These are phyloP conservation scores for Cordyceps pruinosa DNA, from an alignment of 2,329 filamentous ascomycete species.

Conservation along the genomic window DNA sequence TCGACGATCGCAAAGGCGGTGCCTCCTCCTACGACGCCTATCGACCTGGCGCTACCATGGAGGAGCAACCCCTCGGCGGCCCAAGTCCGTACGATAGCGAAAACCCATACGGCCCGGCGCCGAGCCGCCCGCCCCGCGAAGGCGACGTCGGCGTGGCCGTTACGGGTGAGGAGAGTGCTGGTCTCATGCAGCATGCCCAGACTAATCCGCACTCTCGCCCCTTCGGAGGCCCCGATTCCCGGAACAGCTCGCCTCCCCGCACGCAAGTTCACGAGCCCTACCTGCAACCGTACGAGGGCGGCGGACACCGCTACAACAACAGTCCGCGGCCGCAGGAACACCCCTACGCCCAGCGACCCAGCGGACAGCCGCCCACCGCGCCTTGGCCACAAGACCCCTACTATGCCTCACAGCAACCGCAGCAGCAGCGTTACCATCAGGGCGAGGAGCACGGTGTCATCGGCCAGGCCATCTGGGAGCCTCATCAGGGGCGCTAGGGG, in stretches of 20 bases:
- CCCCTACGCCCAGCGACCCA: slow-evolving; percentile 3
- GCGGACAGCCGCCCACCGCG: background rate
- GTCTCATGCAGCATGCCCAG: slow-evolving; percentile 35
- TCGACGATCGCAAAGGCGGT: slow-evolving; percentile 24
- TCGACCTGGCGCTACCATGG: slow-evolving; percentile 27
- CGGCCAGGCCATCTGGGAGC: slow-evolving; percentile 11
- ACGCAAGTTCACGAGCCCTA: slow-evolving; percentile 9
- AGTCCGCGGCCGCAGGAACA: slow-evolving; percentile 1
- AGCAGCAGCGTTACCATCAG: slow-evolving; percentile 1
- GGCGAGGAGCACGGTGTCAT: slow-evolving; percentile 11
- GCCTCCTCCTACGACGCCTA: slow-evolving; percentile 19
- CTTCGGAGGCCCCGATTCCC: background rate
- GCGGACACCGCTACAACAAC: background rate
- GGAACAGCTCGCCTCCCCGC: background rate
- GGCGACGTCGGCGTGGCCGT: slow-evolving; percentile 15
- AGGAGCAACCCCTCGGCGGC: slow-evolving; percentile 25
- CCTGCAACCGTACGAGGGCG: background rate
- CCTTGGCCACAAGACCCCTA: background rate
- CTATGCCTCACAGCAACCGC: slow-evolving; percentile 5
- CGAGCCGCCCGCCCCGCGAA: slow-evolving; percentile 21
- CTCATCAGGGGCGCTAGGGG: background rate
- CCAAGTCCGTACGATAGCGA: slow-evolving; percentile 31
- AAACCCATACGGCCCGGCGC: slow-evolving; percentile 29
- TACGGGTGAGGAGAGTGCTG: slow-evolving; percentile 32
- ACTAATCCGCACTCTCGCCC: slow-evolving; percentile 20